phyloP scores from a whole-genome alignment of 306 rosid species.

The Cucumis sativus region DNA sequence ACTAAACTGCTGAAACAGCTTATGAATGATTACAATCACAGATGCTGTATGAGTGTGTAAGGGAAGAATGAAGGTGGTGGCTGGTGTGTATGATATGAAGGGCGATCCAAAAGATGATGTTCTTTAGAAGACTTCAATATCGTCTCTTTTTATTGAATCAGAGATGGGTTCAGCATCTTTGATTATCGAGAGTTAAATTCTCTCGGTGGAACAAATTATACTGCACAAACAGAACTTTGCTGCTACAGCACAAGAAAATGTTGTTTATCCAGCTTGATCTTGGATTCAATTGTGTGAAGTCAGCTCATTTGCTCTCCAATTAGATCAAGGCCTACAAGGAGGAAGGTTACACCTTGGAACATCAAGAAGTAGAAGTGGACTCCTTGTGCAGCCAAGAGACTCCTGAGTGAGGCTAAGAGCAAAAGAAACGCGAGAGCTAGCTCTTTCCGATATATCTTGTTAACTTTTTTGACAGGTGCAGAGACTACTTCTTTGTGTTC shows the following conservation, averaged over 20 bases:
- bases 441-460: constrained; percentile 74
- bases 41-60: constrained; percentile 18
- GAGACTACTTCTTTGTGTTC: constrained; percentile 40
- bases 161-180: constrained; percentile 11
- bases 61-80: constrained; percentile 14
- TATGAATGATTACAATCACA: constrained; percentile 33
- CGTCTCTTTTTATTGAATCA: constrained; percentile 7
- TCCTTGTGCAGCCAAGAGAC: constrained; percentile 86
- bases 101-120: constrained; percentile 12
- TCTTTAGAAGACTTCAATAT: constrained; percentile 18
- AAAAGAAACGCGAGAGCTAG: constrained; percentile 78
- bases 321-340: constrained; percentile 91
- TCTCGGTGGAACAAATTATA: not conserved
- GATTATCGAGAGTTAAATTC: not conserved
- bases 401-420: constrained; percentile 75
- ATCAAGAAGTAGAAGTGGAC: constrained; percentile 91
- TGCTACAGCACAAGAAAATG: constrained; percentile 10
- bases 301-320: constrained; percentile 90
- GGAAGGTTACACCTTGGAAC: constrained; percentile 90
- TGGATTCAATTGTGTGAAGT: constrained; percentile 4
- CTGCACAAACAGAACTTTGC: constrained; percentile 13
- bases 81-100: constrained; percentile 18
- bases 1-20: constrained; percentile 21
- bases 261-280: not conserved
- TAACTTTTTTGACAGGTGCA: constrained; percentile 39